A percentile compares a stretch with the other conserved stretches of the same genome.
Evolutionary conservation across 768 basidiomycete genomes (phyloP).

Genomic region (Polyporus arcularius): DNA sequence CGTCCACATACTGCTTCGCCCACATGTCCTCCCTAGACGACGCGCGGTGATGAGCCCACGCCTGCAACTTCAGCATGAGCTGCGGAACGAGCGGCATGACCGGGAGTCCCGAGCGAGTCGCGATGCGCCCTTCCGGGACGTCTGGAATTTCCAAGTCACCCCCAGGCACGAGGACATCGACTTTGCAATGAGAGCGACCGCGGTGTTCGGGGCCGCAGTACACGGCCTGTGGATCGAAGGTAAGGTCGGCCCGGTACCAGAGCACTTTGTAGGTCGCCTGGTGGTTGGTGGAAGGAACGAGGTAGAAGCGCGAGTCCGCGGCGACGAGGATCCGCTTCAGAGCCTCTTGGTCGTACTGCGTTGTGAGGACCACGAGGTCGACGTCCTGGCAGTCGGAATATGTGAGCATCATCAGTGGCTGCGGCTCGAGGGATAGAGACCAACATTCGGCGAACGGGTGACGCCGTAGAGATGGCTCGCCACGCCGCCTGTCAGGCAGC

Average conservation of each 20-base stretch:
- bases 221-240: no score
- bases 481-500: slow-evolving; percentile 28
- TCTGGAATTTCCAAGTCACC: no score
- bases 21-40: no score
- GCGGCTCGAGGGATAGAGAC: not conserved
- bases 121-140: no score
- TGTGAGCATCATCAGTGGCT: slow-evolving; percentile 17
- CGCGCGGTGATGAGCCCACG: no score
- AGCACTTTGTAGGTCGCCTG: slow-evolving; percentile 44
- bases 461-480: slow-evolving; percentile 25
- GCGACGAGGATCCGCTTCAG: slow-evolving; percentile 42
- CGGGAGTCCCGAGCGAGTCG: no score
- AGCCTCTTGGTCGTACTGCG: slow-evolving; percentile 33
- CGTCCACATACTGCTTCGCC: no score
- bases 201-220: no score
- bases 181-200: no score
- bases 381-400: slow-evolving; percentile 35
- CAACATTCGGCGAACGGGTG: slow-evolving; percentile 24
- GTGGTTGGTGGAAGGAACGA: slow-evolving; percentile 39
- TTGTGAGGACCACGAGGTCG: slow-evolving; percentile 46
- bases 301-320: slow-evolving; percentile 37
- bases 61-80: no score
- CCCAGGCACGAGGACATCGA: no score
- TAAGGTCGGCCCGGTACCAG: slow-evolving; percentile 31
- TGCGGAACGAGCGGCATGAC: no score